Base-by-base conservation (phyloP, 2,329 filamentous ascomycete genomes). In the Lojkania enalia region DNA sequence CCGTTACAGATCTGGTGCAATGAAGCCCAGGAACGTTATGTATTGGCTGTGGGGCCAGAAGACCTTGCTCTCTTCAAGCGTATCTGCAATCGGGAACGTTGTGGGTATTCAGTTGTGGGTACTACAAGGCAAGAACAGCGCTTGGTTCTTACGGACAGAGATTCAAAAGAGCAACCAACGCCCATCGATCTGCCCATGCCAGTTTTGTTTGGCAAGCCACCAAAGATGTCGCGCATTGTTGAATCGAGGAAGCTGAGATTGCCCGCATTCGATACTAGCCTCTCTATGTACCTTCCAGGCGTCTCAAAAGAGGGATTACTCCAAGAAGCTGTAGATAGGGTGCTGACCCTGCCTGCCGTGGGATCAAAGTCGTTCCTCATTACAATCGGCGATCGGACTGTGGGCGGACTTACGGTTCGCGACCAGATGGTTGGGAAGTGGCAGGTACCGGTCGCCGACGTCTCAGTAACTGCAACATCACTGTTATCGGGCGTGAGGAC, bases 351-450 rank as follows among this genome's bases (percentile, higher is more conserved):
- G 40, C 92, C 94, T 15, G 82, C 91, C 1, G 94, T 97, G 16
- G 92, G 90, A n/a, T 96, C 91, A 16, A 97, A 97, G 73, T 90
- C 87, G 16, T 99, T 97, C 76, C 78, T 99, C 27, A 96, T 99
- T 63, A 97, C 94, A 1, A 99, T 97, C 55, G 91, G 88, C 38
- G 94, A 97, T 70, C 83, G 94, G 51, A 90, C 87, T 20, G 91
- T 97, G 20, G 92, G 92, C 54, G 94, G 92, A 39, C 78, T 97
- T 46, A 90, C 89, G 5, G 84, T 87, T 7, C 83, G 91, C 52
- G 94, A 97, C 65, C 94, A 97, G 70, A 91, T 97, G 83, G 92
- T 96, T 42, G 94, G 94, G 1, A 90, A 88, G 39, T 97, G 92
- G 92, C 94, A 97, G 69, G 88, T 86, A 11, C 94, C 94, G 2